Conservation (phyloP, 768 basidiomycete genomes). For the Roridomyces roridus region DNA sequence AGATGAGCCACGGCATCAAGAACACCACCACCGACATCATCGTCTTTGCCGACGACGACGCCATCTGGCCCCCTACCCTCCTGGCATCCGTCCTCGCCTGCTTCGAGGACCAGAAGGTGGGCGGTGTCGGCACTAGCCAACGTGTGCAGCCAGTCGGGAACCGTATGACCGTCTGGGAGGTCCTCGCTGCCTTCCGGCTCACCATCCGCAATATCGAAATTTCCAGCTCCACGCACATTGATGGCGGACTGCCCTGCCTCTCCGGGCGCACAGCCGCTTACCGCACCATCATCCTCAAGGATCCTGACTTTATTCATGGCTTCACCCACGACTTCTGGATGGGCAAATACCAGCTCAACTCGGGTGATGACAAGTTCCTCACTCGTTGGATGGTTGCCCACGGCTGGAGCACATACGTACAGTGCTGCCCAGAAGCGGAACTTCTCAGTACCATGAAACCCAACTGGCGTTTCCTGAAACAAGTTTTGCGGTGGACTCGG, state of each 20-base stretch:
- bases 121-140: slow-evolving; percentile 91
- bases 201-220: slow-evolving; percentile 96
- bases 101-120: slow-evolving; percentile 93
- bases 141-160: slow-evolving; percentile 82
- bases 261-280: slow-evolving; percentile 94
- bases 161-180: slow-evolving; percentile 92
- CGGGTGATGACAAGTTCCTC: slow-evolving; percentile 93
- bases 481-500: slow-evolving; percentile 91
- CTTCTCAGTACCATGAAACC: slow-evolving; percentile 94
- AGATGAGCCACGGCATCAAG: slow-evolving; percentile 94
- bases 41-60: slow-evolving; percentile 94
- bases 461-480: slow-evolving; percentile 95
- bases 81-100: slow-evolving; percentile 89
- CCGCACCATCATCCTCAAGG: slow-evolving; percentile 92
- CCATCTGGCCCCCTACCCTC: slow-evolving; percentile 93
- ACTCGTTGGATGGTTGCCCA: slow-evolving; percentile 97
- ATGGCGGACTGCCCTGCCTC: slow-evolving; percentile 90
- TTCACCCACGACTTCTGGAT: slow-evolving; percentile 96
- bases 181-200: slow-evolving; percentile 90
- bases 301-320: slow-evolving; percentile 90
- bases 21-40: slow-evolving; percentile 92
- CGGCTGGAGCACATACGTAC: slow-evolving; percentile 95
- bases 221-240: slow-evolving; percentile 86
- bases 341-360: slow-evolving; percentile 93
- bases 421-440: slow-evolving; percentile 85